These are phyloP conservation scores for Dactylellina haptotyla DNA, from an alignment of 2,329 filamentous ascomycete species.

Conservation along the genomic window DNA sequence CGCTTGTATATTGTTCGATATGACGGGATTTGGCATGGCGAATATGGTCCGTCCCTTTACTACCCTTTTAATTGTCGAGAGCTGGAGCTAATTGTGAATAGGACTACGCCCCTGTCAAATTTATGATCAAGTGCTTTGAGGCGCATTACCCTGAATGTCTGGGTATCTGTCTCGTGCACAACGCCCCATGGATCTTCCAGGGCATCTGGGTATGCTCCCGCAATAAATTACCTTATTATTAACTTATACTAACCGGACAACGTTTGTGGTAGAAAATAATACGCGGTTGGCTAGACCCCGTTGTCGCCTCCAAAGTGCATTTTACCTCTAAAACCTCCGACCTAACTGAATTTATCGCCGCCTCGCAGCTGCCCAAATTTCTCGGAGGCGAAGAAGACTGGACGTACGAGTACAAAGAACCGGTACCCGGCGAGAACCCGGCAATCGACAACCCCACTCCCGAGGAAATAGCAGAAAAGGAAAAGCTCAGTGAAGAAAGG, in stretches of 20 bases:
- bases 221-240: neutral
- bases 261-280: slow-evolving; percentile 75
- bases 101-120: slow-evolving; percentile 96
- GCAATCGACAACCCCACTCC: slow-evolving; percentile 70
- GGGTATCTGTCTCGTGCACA: slow-evolving; percentile 90
- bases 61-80: neutral
- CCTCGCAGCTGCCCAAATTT: slow-evolving; percentile 78
- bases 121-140: slow-evolving; percentile 99
- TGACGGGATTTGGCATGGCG: slow-evolving; percentile 90
- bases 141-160: slow-evolving; percentile 97
- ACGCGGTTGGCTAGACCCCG: slow-evolving; percentile 93
- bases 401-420: slow-evolving; percentile 84
- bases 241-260: slow-evolving; percentile 64
- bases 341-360: slow-evolving; percentile 78
- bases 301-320: slow-evolving; percentile 92
- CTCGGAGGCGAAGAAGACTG: slow-evolving; percentile 87
- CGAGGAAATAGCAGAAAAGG: slow-evolving; percentile 64
- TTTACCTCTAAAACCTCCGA: slow-evolving; percentile 87
- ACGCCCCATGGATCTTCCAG: slow-evolving; percentile 96
- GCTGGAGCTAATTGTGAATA: too few relatives aligned
- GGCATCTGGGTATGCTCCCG: slow-evolving; percentile 65
- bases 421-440: slow-evolving; percentile 78
- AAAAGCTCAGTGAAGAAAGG: slow-evolving; percentile 70
- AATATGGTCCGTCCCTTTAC: slow-evolving; percentile 77
- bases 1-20: slow-evolving; percentile 92